Evolutionary conservation across 345 rosid genomes (phyloP).

Genomic region (Euphorbia pulcherrima): DNA sequence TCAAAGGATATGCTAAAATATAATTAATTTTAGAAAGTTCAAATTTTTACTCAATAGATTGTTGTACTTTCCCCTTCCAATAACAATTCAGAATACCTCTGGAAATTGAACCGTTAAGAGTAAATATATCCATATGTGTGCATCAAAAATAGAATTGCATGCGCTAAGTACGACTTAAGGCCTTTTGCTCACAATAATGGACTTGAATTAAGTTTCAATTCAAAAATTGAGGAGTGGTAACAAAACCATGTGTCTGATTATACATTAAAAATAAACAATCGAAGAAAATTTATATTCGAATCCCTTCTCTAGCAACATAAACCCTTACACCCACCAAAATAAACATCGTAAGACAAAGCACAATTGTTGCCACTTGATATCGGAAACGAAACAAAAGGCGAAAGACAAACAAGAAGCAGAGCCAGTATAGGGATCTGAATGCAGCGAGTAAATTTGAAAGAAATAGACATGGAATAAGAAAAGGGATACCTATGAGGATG

Average conservation of each 20-base stretch:
- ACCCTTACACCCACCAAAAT: conserved; percentile 2
- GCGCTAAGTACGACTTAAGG: too few species aligned
- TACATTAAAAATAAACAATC: not conserved
- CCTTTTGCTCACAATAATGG: not conserved
- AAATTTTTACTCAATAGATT: not conserved
- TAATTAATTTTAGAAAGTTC: not conserved
- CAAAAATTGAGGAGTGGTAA: not conserved
- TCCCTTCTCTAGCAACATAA: not conserved
- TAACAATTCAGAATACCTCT: not conserved
- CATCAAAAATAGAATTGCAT: not conserved
- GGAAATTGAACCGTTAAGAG: not conserved
- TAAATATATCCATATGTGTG: not conserved
- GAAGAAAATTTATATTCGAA: not conserved
- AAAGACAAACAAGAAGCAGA: not conserved
- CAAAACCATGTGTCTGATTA: not conserved
- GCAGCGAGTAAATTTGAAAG: not conserved
- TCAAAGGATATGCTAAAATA: not conserved
- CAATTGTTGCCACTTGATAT: not conserved
- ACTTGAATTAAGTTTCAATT: not conserved
- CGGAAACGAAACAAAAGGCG: not conserved
- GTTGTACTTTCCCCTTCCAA: not conserved
- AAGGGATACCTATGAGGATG: conserved; percentile 59
- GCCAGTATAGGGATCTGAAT: not conserved
- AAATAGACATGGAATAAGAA: not conserved
- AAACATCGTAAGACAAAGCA: not conserved